Percentiles rank a stretch among this genome's conserved stretches.
phyloP scores from a whole-genome alignment of 345 rosid species.

The Diplotaxis tenuifolia region DNA sequence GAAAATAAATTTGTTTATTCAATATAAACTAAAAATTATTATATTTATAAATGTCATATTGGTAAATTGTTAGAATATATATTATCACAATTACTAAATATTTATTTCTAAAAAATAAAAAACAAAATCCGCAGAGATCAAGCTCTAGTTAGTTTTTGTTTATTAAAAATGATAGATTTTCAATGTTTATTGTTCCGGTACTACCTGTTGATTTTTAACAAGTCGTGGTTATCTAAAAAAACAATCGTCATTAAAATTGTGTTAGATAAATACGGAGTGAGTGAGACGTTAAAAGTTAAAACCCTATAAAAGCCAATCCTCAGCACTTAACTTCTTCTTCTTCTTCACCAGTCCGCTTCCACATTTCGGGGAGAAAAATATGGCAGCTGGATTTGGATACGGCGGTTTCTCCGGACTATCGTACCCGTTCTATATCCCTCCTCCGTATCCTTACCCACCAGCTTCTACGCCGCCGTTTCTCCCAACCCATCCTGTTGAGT shows the following conservation, averaged over 20 bases:
- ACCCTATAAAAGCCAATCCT: neutral
- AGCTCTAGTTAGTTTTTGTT: too few relatives aligned
- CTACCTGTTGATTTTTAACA: neutral
- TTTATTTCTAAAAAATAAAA: too few relatives aligned
- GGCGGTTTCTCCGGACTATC: constrained; percentile 19
- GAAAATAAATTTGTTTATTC: too few relatives aligned
- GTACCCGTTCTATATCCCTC: constrained; percentile 18
- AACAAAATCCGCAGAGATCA: too few relatives aligned
- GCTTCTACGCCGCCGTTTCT: constrained; percentile 29
- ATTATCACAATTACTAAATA: too few relatives aligned
- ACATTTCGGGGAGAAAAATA: neutral
- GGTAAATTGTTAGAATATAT: too few relatives aligned
- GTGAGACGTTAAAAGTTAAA: too few relatives aligned
- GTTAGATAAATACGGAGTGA: neutral
- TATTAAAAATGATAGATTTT: neutral
- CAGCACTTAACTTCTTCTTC: constrained; percentile 6
- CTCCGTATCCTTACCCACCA: constrained; percentile 8
- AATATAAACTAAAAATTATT: too few relatives aligned
- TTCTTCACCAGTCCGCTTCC: constrained; percentile 17
- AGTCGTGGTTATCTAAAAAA: neutral
- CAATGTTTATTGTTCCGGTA: neutral
- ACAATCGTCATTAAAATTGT: neutral
- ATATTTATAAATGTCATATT: too few relatives aligned
- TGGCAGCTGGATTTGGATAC: constrained; percentile 28
- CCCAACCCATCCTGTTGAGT: constrained; percentile 14